phyloP scores from a whole-genome alignment of 805 yeast species.

The Suhomyces sp. region DNA sequence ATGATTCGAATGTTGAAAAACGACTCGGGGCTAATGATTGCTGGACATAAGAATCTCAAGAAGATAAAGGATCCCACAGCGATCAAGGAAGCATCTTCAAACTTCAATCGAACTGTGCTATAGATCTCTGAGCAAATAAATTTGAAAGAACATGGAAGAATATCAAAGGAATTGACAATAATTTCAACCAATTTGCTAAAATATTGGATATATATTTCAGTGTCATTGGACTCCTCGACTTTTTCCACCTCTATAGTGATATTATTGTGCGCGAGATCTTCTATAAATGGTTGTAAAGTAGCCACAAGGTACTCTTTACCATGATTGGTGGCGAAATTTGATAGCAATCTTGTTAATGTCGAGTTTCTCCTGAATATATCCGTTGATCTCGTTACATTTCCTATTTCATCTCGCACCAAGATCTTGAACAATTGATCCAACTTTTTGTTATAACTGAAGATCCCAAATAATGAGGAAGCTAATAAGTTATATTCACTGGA shows the following conservation, averaged over 20 bases:
- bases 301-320: constrained; percentile 58
- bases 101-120: constrained; percentile 54
- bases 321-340: constrained; percentile 66
- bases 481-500: constrained; percentile 67
- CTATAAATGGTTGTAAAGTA: constrained; percentile 57
- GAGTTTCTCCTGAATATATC: constrained; percentile 80
- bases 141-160: constrained; percentile 70
- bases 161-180: constrained; percentile 52
- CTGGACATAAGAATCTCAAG: constrained; percentile 80
- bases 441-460: constrained; percentile 43
- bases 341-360: constrained; percentile 74
- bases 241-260: constrained; percentile 69
- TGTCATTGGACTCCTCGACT: constrained; percentile 32
- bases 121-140: constrained; percentile 68
- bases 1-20: constrained; percentile 32
- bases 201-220: constrained; percentile 53
- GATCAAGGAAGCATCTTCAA: constrained; percentile 56
- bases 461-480: constrained; percentile 61
- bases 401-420: constrained; percentile 62
- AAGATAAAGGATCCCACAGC: constrained; percentile 89
- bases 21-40: constrained; percentile 83
- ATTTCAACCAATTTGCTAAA: constrained; percentile 56
- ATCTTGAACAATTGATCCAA: constrained; percentile 50
- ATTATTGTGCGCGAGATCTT: constrained; percentile 47
- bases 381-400: constrained; percentile 56